Percentiles rank a stretch among this genome's conserved stretches.
phyloP scores from a whole-genome alignment of 140 eudicot species.

The Flaveria floridana region DNA sequence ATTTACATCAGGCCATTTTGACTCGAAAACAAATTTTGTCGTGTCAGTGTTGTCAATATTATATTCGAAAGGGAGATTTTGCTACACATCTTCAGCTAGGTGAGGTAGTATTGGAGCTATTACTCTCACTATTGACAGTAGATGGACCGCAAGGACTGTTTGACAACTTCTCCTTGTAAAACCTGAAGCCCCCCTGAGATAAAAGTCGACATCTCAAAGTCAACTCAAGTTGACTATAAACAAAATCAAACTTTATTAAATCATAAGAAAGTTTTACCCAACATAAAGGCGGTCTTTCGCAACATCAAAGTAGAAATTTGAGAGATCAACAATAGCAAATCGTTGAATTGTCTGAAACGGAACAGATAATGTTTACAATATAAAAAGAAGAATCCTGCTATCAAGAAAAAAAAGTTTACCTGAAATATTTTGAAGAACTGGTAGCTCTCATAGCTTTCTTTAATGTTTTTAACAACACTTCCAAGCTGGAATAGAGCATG shows the following conservation, averaged over 20 bases:
- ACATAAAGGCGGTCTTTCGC: constrained; percentile 98
- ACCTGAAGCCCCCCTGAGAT: constrained; percentile 71
- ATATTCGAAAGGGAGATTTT: constrained; percentile 81
- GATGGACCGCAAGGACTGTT: constrained; percentile 86
- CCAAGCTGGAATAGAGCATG: constrained; percentile 89
- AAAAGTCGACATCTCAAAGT: constrained; percentile 16
- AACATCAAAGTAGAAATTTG: constrained; percentile 90
- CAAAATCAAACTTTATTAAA: not conserved
- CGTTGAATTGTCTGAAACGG: constrained; percentile 72
- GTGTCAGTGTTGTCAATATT: constrained; percentile 41
- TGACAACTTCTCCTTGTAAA: constrained; percentile 91
- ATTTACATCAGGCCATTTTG: constrained; percentile 76
- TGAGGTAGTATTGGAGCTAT: constrained; percentile 96
- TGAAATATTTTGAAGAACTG: constrained; percentile 92
- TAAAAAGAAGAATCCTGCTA: not conserved
- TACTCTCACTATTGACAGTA: constrained; percentile 67
- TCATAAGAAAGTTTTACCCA: constrained; percentile 48
- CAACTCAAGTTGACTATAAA: constrained; percentile 20
- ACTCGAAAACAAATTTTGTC: constrained; percentile 77
- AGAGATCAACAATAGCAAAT: constrained; percentile 88
- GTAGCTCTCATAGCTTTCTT: constrained; percentile 81
- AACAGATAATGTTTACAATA: not conserved
- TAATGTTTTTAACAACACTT: constrained; percentile 65
- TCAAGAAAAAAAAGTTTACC: constrained; percentile 40
- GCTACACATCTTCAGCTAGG: constrained; percentile 98